Conservation (phyloP, 139 green algal species). For the Closterium sp. region DNA sequence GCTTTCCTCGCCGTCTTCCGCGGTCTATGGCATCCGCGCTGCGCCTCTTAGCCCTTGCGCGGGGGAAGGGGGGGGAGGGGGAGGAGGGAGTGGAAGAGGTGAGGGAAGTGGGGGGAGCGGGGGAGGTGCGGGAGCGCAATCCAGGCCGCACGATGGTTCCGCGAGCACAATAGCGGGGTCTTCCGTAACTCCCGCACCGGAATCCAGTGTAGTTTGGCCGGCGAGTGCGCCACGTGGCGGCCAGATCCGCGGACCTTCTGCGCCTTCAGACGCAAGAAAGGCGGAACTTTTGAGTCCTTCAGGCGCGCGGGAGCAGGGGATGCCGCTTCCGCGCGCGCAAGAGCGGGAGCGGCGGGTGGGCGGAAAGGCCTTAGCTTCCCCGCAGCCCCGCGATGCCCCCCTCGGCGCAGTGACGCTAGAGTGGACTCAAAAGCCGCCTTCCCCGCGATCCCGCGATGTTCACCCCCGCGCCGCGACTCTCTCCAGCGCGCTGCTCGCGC, state of each 20-base stretch:
- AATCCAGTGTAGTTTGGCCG: background rate
- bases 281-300: too few species aligned
- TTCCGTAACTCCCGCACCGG: background rate
- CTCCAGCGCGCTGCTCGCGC: background rate
- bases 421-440: background rate
- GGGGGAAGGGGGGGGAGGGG: background rate
- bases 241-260: background rate
- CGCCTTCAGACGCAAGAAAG: too few species aligned
- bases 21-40: background rate
- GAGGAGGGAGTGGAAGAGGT: background rate
- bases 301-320: too few species aligned
- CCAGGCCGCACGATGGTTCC: background rate
- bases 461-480: background rate
- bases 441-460: background rate
- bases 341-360: too few species aligned
- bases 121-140: background rate
- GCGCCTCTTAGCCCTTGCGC: background rate
- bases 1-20: background rate
- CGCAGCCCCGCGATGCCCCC: background rate
- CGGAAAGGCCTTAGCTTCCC: background rate
- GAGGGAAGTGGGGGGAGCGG: background rate
- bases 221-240: background rate
- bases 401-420: background rate
- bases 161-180: background rate
- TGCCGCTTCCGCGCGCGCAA: too few species aligned